Percentiles rank a stretch among this genome's conserved stretches.
These are phyloP conservation scores for Saprolegnia diclina DNA, from an alignment of 352 stramenopile genomes.

Conservation along the genomic window DNA sequence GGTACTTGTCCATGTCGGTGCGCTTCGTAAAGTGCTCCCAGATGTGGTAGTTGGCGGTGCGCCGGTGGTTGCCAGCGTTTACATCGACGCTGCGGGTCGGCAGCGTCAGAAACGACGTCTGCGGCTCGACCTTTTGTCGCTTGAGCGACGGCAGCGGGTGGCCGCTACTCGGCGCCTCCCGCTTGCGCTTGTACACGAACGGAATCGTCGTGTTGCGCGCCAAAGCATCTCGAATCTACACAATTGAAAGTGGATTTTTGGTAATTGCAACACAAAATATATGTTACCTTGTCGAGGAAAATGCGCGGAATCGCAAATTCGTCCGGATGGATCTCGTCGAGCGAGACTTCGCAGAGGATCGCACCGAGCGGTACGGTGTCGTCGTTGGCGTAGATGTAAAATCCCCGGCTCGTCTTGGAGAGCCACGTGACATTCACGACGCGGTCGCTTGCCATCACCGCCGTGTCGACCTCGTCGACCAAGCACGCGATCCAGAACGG, in stretches of 20 bases:
- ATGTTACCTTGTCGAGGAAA: constrained; percentile 12
- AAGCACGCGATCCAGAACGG: constrained; percentile 18
- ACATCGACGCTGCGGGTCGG: background rate
- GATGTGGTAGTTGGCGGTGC: constrained; percentile 7
- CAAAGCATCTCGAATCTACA: constrained; percentile 2
- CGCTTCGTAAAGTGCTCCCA: constrained; percentile 21
- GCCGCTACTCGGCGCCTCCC: background rate
- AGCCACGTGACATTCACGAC: constrained; percentile 19
- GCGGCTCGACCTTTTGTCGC: constrained; percentile 1
- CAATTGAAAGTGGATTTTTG: background rate
- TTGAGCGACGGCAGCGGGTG: background rate
- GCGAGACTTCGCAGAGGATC: constrained; percentile 11
- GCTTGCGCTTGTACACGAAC: constrained; percentile 10
- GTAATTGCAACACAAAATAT: too few relatives aligned
- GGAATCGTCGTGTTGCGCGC: constrained; percentile 6
- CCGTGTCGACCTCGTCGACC: constrained; percentile 1
- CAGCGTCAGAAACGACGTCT: constrained; percentile 5
- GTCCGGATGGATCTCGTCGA: background rate
- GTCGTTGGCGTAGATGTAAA: constrained; percentile 21
- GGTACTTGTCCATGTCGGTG: constrained; percentile 19
- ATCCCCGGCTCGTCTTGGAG: background rate
- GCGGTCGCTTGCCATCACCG: background rate
- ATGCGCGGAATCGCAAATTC: constrained; percentile 7
- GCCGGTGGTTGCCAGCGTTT: background rate
- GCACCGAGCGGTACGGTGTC: background rate